Conservation (phyloP, 805 yeast species). For the Tetrapisispora nanseiensis region DNA sequence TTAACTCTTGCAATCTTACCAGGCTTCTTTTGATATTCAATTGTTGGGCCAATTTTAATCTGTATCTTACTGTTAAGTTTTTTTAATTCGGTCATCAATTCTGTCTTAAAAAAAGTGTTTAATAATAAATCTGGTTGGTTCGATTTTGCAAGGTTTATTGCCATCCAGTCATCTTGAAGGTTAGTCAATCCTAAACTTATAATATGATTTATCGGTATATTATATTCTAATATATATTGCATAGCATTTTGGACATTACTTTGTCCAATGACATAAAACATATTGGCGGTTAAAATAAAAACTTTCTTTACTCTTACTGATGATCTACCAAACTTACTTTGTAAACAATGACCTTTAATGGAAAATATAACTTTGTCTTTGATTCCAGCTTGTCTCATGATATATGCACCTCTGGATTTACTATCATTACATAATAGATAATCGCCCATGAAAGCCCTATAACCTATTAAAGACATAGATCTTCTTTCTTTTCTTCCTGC, state of each 20-base stretch:
- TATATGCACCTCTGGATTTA: constrained; percentile 67
- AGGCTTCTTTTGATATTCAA: constrained; percentile 84
- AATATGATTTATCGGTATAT: constrained; percentile 51
- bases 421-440: constrained; percentile 75
- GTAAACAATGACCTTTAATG: constrained; percentile 66
- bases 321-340: constrained; percentile 86
- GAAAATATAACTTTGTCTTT: constrained; percentile 68
- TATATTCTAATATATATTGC: constrained; percentile 50
- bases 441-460: constrained; percentile 89
- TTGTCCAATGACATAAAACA: constrained; percentile 66
- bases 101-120: constrained; percentile 81
- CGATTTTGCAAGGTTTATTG: constrained; percentile 33
- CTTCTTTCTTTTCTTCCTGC: constrained; percentile 81
- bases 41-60: constrained; percentile 58
- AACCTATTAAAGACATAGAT: constrained; percentile 75
- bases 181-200: constrained; percentile 58
- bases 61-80: constrained; percentile 47
- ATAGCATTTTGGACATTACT: constrained; percentile 54
- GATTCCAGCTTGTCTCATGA: constrained; percentile 61
- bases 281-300: constrained; percentile 54
- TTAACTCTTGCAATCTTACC: constrained; percentile 69
- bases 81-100: constrained; percentile 65
- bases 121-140: constrained; percentile 68
- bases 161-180: constrained; percentile 89
- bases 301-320: constrained; percentile 67